Evolutionary conservation across 2,329 filamentous ascomycete genomes (phyloP), one percentile per base, ranked within the genome.

Genomic region (Arthroderma sp.): DNA sequence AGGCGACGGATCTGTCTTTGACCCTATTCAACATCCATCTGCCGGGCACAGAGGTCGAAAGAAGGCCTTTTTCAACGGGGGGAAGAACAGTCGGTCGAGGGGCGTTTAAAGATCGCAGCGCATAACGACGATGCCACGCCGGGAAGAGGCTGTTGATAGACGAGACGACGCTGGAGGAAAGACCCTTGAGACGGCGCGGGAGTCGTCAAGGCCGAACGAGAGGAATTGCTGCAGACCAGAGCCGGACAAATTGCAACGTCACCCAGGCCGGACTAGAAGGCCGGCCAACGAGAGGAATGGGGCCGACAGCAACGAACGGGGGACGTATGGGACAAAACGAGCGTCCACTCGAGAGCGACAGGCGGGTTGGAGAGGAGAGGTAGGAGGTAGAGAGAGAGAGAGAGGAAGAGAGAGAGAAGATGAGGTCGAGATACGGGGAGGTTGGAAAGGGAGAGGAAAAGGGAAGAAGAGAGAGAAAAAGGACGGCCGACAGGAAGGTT

Each of bases 1-100:
- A 5, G n/a, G 25, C 5, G 25, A 23, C 47, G 17, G 35, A 21
- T 37, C 11, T 54, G 25, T 49, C 23, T 44, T 49, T 31, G 49
- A 47, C 37, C 44, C 56, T 58, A 49, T 21, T 33, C 56, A 56
- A 47, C 53, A 38, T 58, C 58, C 58, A 60, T 60, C 56, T 56
- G 58, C 43, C 51, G 41, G 19, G 21, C 41, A 37, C 56, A 35
- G 43, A 0, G 7, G 21, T 35, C 1, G 37, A 21, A 35, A 31
- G 44, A 21, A 43, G 17, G 15, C 35, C 15, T n/a, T n/a, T n/a
- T n/a, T 35, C 52, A 28, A 39, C 25, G 15, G 28, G 28, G 21
- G 8, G 31, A 2, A n/a, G 13, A n/a, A n/a, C n/a, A n/a, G 8
- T 28, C 23, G 21, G 19, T 15, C 21, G 15, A 13, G 23, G 51